Conservation (phyloP, 768 basidiomycete species). For the Hericium rajendrae region DNA sequence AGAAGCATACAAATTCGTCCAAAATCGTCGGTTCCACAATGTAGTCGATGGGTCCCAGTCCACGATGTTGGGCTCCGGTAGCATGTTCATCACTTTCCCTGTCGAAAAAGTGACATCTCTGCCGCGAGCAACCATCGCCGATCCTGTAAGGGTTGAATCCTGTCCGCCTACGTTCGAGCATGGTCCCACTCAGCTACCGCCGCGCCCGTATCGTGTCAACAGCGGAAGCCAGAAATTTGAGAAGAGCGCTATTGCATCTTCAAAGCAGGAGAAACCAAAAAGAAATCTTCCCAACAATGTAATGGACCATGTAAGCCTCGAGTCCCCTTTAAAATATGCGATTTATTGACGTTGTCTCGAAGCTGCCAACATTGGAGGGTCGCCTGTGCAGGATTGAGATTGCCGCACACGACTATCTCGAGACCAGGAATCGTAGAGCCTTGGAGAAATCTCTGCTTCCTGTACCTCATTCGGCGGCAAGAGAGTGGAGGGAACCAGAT, state of each 20-base stretch:
- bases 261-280: background rate
- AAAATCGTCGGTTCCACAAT: slow-evolving; percentile 9
- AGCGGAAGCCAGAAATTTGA: background rate
- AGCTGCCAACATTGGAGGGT: slow-evolving; percentile 11
- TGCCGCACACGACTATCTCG: slow-evolving; percentile 5
- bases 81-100: slow-evolving; percentile 13
- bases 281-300: background rate
- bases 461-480: background rate
- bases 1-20: background rate
- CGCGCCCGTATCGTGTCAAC: slow-evolving; percentile 6
- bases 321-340: background rate
- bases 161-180: slow-evolving; percentile 10
- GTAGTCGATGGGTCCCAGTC: slow-evolving; percentile 12
- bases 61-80: slow-evolving; percentile 13
- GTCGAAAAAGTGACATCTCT: slow-evolving; percentile 10
- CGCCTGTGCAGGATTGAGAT: slow-evolving; percentile 11
- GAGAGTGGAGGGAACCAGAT: no score
- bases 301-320: background rate
- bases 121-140: slow-evolving; percentile 3
- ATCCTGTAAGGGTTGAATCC: background rate
- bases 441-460: slow-evolving; percentile 10
- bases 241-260: background rate
- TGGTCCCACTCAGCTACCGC: slow-evolving; percentile 10
- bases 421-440: slow-evolving; percentile 11
- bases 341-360: background rate